Base-by-base conservation (phyloP, 176 grass and related monocot species). In the Triticum urartu region DNA sequence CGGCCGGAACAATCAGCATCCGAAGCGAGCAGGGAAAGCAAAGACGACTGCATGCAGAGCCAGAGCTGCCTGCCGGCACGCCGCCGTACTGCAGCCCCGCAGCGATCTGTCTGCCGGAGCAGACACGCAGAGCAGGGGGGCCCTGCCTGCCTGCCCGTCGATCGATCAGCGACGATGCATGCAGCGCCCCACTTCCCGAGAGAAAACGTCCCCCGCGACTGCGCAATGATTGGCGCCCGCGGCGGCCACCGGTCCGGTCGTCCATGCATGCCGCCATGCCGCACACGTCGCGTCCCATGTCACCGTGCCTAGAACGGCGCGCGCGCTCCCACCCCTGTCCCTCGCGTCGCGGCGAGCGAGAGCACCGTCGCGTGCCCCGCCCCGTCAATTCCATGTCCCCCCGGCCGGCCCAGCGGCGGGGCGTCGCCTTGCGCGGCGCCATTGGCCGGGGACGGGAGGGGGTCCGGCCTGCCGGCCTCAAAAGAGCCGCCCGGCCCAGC, bases 321-420 rank as follows among this genome's bases (percentile, higher is more conserved):
- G 81, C 85, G 84, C 81, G 85, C 34, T 69, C 85, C 85, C 89
- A 52, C 81, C 69, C 69, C 39, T 91, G 89, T 91, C 86, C 86
- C 86, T 68, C 78, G 62, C 77, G 50, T 32, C 50, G 50, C 50
- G 50, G 50, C 50, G 50, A 18, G 42, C 42, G 3, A 25, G 85
- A 79, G 89, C 89, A 70, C 85, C 77, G 74, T 5, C 81, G 81
- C 85, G 80, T 78, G 61, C 85, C n/a, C 58, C 64, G 86, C 66
- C 86, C 82, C 42, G 86, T 88, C 90, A 91, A 88, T 85, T 91
- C 64, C 86, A 64, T 88, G 84, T 33, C 13, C 66, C 88, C 83
- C 77, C 40, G 12, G 64, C 67, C 68, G 11, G 64, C 67, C 68
- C 68, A n/a, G 68, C 68, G 10, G 21, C 45, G 72, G 42, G 39